Evolutionary conservation across 2,329 filamentous ascomycete genomes (phyloP).

Genomic region (Penicillium sp.): DNA sequence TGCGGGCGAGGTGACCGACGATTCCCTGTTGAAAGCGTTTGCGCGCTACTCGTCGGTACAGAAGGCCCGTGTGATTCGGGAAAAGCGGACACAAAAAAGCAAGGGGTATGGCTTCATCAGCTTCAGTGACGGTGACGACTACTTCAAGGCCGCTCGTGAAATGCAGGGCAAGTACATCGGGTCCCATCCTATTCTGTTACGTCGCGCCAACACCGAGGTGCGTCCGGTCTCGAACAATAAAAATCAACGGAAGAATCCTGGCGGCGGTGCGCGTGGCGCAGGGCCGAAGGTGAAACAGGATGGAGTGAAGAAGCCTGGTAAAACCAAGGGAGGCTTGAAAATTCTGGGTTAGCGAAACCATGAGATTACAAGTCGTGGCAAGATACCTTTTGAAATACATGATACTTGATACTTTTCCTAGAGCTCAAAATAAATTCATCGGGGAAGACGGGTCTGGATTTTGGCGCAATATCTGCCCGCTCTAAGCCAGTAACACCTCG

Average conservation of each 20-base stretch:
- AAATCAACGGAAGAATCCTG: constrained; percentile 59
- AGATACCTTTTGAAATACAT: background rate
- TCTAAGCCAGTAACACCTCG: background rate
- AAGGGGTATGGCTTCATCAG: constrained; percentile 97
- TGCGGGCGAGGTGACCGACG: constrained; percentile 95
- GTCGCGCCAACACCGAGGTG: constrained; percentile 89
- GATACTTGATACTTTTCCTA: background rate
- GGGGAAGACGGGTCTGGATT: background rate
- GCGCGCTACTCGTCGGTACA: constrained; percentile 82
- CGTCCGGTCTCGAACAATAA: constrained; percentile 70
- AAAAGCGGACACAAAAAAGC: constrained; percentile 94
- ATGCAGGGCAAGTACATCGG: constrained; percentile 99
- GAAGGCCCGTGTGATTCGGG: constrained; percentile 89
- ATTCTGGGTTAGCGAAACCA: constrained; percentile 42
- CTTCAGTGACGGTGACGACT: constrained; percentile 93
- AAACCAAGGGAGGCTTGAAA: constrained; percentile 50
- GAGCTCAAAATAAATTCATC: background rate
- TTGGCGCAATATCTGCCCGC: background rate
- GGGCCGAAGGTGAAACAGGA: constrained; percentile 47
- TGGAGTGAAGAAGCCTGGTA: constrained; percentile 49
- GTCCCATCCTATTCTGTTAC: constrained; percentile 86
- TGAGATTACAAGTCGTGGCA: background rate
- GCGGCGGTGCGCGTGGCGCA: constrained; percentile 34
- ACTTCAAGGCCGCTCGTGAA: constrained; percentile 93
- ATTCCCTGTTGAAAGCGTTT: constrained; percentile 92